phyloP scores from a whole-genome alignment of 2,329 filamentous ascomycete species.

The Daldinia eschscholtzii region DNA sequence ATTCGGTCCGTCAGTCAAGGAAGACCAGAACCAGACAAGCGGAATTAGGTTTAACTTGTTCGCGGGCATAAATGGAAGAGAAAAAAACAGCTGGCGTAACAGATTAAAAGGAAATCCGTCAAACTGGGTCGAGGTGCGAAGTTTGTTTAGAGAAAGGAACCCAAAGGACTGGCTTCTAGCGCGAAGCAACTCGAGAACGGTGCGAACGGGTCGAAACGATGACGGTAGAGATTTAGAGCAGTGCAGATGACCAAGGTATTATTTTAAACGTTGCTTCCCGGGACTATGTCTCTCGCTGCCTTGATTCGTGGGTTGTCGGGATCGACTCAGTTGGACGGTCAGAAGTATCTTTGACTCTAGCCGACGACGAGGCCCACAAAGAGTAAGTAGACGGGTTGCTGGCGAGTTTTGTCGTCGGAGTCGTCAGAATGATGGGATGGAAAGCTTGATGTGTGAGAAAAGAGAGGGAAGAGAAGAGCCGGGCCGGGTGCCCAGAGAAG shows the following conservation, averaged over 20 bases:
- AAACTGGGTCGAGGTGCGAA: slow-evolving; percentile 47
- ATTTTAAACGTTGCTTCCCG: slow-evolving; percentile 11
- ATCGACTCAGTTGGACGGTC: slow-evolving; percentile 33
- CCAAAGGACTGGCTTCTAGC: slow-evolving; percentile 46
- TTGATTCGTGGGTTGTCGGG: slow-evolving; percentile 29
- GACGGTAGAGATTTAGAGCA: slow-evolving; percentile 22
- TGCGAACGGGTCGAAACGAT: slow-evolving; percentile 31
- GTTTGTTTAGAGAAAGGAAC: slow-evolving; percentile 43
- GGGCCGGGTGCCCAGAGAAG: slow-evolving; percentile 37
- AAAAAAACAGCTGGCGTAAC: slow-evolving; percentile 23
- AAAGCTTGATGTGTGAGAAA: slow-evolving; percentile 38
- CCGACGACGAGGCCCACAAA: slow-evolving; percentile 37
- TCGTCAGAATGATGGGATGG: slow-evolving; percentile 40
- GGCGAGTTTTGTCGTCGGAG: slow-evolving; percentile 37
- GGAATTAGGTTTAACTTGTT: slow-evolving; percentile 36
- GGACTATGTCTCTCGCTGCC: slow-evolving; percentile 27
- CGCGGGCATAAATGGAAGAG: slow-evolving; percentile 32
- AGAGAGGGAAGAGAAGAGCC: slow-evolving; percentile 33
- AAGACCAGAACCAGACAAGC: slow-evolving; percentile 33
- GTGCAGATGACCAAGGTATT: slow-evolving; percentile 6
- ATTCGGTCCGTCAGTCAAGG: slow-evolving; percentile 32
- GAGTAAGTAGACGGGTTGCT: slow-evolving; percentile 24
- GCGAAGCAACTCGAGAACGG: slow-evolving; percentile 38
- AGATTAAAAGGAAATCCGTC: slow-evolving; percentile 42
- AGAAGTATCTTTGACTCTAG: slow-evolving; percentile 29